phyloP scores from a whole-genome alignment of 140 eudicot species.

The Cichorium intybus region DNA sequence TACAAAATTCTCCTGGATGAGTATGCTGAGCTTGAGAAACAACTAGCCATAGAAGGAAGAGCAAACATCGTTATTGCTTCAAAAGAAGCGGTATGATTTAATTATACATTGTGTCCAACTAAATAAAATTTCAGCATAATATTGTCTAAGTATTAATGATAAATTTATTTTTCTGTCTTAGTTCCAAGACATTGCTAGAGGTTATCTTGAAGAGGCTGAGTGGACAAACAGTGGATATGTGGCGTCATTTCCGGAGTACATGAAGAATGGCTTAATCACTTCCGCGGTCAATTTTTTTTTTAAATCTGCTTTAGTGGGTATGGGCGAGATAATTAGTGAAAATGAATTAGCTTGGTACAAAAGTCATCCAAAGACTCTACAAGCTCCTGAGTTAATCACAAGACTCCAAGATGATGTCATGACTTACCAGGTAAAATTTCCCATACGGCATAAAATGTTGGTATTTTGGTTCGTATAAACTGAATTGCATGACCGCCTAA shows the following conservation, averaged over 20 bases:
- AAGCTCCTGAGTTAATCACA: slow-evolving; percentile 28
- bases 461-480: background rate
- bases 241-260: slow-evolving; percentile 27
- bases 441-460: background rate
- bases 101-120: background rate
- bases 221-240: slow-evolving; percentile 30
- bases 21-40: slow-evolving; percentile 26
- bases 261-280: slow-evolving; percentile 26
- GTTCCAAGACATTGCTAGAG: slow-evolving; percentile 30
- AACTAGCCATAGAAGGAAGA: slow-evolving; percentile 25
- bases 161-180: background rate
- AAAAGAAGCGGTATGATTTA: slow-evolving; percentile 24
- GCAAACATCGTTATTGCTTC: slow-evolving; percentile 18
- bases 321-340: slow-evolving; percentile 21
- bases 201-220: slow-evolving; percentile 34
- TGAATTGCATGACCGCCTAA: too few species aligned
- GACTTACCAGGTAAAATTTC: slow-evolving; percentile 20
- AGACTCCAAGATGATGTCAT: slow-evolving; percentile 33
- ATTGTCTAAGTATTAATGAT: background rate
- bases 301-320: slow-evolving; percentile 29
- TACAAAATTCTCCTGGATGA: slow-evolving; percentile 20
- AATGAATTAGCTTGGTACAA: slow-evolving; percentile 29
- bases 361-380: slow-evolving; percentile 23
- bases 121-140: background rate
- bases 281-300: slow-evolving; percentile 25